A percentile compares a stretch with the other conserved stretches of the same genome.
These are phyloP conservation scores for Neocatenulostroma microsporum DNA, from an alignment of 2,329 filamentous ascomycete species.

Conservation along the genomic window DNA sequence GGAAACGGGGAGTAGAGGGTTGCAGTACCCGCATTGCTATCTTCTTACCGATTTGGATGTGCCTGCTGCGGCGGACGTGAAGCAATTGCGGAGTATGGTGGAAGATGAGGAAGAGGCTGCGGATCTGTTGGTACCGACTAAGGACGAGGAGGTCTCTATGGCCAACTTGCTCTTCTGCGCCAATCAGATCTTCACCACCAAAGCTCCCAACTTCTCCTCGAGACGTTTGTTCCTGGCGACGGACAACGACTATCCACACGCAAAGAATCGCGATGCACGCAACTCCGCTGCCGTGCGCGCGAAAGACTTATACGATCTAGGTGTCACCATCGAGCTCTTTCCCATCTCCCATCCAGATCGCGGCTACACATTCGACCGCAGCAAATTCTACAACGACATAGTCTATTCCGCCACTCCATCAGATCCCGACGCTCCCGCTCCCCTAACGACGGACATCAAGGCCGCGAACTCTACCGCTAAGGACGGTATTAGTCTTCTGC, in stretches of 20 bases:
- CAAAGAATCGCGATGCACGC: slow-evolving; percentile 60
- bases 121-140: slow-evolving; percentile 60
- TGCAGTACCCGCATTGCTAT: slow-evolving; percentile 85
- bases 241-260: slow-evolving; percentile 82
- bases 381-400: slow-evolving; percentile 92
- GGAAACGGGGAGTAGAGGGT: slow-evolving; percentile 43
- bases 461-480: slow-evolving; percentile 53
- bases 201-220: slow-evolving; percentile 88
- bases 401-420: slow-evolving; percentile 68
- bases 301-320: slow-evolving; percentile 90
- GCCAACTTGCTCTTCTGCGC: slow-evolving; percentile 87
- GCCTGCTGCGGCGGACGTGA: slow-evolving; percentile 80
- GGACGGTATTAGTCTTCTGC: slow-evolving; percentile 70
- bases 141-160: slow-evolving; percentile 63
- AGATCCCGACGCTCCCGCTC: slow-evolving; percentile 59
- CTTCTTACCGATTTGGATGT: slow-evolving; percentile 81
- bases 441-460: slow-evolving; percentile 48
- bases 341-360: slow-evolving; percentile 64
- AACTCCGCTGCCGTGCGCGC: slow-evolving; percentile 77
- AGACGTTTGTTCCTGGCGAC: slow-evolving; percentile 92
- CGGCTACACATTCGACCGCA: slow-evolving; percentile 62
- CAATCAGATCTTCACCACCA: slow-evolving; percentile 93
- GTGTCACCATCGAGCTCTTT: slow-evolving; percentile 86
- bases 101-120: slow-evolving; percentile 69
- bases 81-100: slow-evolving; percentile 63